These are phyloP conservation scores for Rhodosporidiobolus sp. DNA, from an alignment of 768 basidiomycete species.

Conservation along the genomic window DNA sequence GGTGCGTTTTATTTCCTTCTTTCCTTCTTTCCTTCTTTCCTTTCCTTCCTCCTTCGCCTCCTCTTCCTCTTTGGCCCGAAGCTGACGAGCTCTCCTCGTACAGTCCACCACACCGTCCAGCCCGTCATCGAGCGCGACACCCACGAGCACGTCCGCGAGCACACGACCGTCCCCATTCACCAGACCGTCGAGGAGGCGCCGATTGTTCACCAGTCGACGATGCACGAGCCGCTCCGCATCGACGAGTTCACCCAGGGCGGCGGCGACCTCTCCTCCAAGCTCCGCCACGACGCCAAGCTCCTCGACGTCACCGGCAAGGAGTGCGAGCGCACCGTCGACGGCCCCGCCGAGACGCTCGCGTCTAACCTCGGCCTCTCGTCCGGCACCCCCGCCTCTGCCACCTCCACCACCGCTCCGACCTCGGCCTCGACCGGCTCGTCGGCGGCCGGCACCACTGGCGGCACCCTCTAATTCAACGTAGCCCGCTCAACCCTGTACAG, in stretches of 20 bases:
- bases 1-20: neutral
- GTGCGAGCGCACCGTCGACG: slow-evolving; percentile 32
- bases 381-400: too few species aligned
- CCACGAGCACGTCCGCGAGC: slow-evolving; percentile 48
- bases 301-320: slow-evolving; percentile 14
- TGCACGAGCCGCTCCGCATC: slow-evolving; percentile 35
- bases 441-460: too few species aligned
- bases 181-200: slow-evolving; percentile 45
- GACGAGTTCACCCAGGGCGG: slow-evolving; percentile 27
- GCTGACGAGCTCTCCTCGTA: too few species aligned
- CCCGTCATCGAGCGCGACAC: slow-evolving; percentile 52
- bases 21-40: neutral
- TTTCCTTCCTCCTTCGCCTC: neutral
- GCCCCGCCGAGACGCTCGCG: slow-evolving; percentile 32
- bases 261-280: slow-evolving; percentile 34
- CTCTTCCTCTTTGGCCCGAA: too few species aligned
- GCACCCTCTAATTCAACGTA: too few species aligned
- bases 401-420: too few species aligned
- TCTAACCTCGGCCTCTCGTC: slow-evolving; percentile 20
- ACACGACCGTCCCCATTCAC: slow-evolving; percentile 49
- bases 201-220: slow-evolving; percentile 27
- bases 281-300: slow-evolving; percentile 26
- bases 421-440: too few species aligned
- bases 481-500: too few species aligned
- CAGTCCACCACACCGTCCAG: slow-evolving; percentile 46